phyloP scores from a whole-genome alignment of 2,329 filamentous ascomycete species.

The Trichoderma sp. region DNA sequence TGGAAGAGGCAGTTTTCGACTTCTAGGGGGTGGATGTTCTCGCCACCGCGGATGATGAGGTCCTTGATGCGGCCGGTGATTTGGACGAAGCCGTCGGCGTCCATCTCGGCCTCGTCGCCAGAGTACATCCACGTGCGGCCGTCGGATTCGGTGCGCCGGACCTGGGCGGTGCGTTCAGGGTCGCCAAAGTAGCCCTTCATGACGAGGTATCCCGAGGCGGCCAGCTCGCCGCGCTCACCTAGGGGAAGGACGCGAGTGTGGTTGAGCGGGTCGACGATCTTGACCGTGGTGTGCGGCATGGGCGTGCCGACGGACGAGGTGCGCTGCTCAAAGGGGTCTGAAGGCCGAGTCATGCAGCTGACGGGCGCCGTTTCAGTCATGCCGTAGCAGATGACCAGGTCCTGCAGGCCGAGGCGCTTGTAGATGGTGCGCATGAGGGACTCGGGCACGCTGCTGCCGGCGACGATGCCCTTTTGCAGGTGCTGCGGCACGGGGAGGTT shows the following conservation, averaged over 20 bases:
- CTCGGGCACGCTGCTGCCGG: slow-evolving; percentile 80
- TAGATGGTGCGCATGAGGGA: slow-evolving; percentile 78
- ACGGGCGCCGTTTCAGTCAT: slow-evolving; percentile 90
- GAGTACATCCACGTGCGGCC: slow-evolving; percentile 77
- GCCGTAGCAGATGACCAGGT: slow-evolving; percentile 91
- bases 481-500: slow-evolving; percentile 26
- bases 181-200: slow-evolving; percentile 94
- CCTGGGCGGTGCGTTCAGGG: slow-evolving; percentile 64
- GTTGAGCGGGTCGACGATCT: slow-evolving; percentile 72
- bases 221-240: slow-evolving; percentile 74
- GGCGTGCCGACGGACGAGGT: slow-evolving; percentile 74
- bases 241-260: slow-evolving; percentile 58
- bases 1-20: slow-evolving; percentile 84
- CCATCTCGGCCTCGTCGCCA: slow-evolving; percentile 88
- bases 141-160: slow-evolving; percentile 48
- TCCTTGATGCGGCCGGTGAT: slow-evolving; percentile 95
- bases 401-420: slow-evolving; percentile 68
- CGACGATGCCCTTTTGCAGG: slow-evolving; percentile 86
- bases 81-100: slow-evolving; percentile 75
- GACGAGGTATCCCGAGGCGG: slow-evolving; percentile 77
- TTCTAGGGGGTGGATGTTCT: slow-evolving; percentile 94
- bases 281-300: slow-evolving; percentile 75
- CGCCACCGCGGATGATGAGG: slow-evolving; percentile 88
- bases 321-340: slow-evolving; percentile 70
- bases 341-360: slow-evolving; percentile 76